Base-by-base conservation (phyloP, 352 stramenopile genomes). In the Phytophthora tubulina region DNA sequence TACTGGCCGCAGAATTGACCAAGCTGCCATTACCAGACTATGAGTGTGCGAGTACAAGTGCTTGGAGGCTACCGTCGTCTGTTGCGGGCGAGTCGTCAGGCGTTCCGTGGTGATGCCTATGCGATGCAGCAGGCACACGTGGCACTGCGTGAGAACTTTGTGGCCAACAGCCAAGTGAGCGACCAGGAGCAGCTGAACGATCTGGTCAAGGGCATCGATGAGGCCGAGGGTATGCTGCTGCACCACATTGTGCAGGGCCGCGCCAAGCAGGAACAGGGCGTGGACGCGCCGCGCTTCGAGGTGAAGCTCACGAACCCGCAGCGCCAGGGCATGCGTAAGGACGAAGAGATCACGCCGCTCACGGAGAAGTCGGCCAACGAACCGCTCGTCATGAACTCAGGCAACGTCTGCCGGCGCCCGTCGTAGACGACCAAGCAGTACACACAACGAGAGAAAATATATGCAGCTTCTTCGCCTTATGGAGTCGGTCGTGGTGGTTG, bases 181-280 rank as follows among this genome's bases (percentile, higher is more conserved):
- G 88, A 94, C 62, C 46, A 63, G n/a, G 75, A 81, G 48, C 75
- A 81, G 36, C 46, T 95, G 3, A 41, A 79, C 1, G 88, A 89
- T 44, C 44, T 96, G 60, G 45, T 96, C 59, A 88, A 90, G 68
- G 75, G 84, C 67, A 90, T 96, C 57, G 82, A 91, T 62, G 89
- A 96, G 46, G 88, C 86, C 67, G 89, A 96, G 71, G 57, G 70
- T 45, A 95, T 96, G 88, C 72, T 96, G 59, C 83, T 93, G n/a
- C 84, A 94, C 72, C 78, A 96, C 73, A 95, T 96, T 54, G 89
- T 96, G 10, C 89, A 96, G 60, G 89, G 83, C 17, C 76, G 81
- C 17, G 77, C 85, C 67, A 92, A 90, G 61, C 68, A 80, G 36
- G 41, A 51, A 30, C 74, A 82, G 14, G 77, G 63, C 0, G 52